Evolutionary conservation across 2,329 filamentous ascomycete genomes (phyloP).

Genomic region (Sporothrix pallida): DNA sequence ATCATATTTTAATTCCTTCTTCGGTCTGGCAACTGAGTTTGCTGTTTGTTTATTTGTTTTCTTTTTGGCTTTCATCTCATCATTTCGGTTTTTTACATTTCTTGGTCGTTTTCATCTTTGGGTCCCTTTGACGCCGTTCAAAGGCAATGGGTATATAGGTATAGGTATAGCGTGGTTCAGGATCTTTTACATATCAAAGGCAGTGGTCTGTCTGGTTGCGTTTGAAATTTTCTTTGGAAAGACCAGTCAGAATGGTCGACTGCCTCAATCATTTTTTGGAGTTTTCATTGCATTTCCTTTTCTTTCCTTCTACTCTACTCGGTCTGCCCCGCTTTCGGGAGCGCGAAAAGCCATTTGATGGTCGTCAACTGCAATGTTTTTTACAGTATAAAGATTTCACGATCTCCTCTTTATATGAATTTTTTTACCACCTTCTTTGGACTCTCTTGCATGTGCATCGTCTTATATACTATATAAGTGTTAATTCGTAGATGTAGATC

Average conservation of each 20-base stretch:
- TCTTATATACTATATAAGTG: background rate
- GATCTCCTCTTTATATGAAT: background rate
- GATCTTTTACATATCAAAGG: background rate
- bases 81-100: background rate
- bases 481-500: no score
- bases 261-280: background rate
- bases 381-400: background rate
- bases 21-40: background rate
- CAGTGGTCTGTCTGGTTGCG: background rate
- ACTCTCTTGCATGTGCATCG: background rate
- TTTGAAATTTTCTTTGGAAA: conserved; percentile 4
- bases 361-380: background rate
- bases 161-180: background rate
- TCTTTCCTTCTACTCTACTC: background rate
- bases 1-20: background rate
- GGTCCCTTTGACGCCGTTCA: background rate
- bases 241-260: background rate
- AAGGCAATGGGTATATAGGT: background rate
- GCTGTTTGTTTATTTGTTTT: background rate
- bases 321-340: background rate
- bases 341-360: background rate
- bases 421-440: background rate
- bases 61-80: background rate
- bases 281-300: background rate
- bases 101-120: background rate